These are phyloP conservation scores for Pelargonium myrrhifolium DNA, from an alignment of 441 rosid species.

Conservation along the genomic window DNA sequence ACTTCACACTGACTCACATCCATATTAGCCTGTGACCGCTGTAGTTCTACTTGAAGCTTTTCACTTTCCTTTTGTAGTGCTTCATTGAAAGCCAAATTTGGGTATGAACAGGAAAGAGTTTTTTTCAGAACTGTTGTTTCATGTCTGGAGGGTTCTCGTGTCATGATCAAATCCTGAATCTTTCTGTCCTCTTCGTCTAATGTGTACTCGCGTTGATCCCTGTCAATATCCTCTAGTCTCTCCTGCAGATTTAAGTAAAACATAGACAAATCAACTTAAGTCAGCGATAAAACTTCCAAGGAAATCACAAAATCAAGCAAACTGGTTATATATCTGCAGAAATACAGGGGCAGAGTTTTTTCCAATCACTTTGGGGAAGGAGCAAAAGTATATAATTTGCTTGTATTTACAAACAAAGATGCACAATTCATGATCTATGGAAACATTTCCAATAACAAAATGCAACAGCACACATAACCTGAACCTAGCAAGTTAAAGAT, in stretches of 20 bases:
- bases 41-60: slow-evolving; percentile 69
- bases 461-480: background rate
- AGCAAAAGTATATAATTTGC: background rate
- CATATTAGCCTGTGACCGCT: slow-evolving; percentile 56
- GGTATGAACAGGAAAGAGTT: slow-evolving; percentile 76
- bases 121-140: slow-evolving; percentile 57
- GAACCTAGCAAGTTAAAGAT: background rate
- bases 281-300: background rate
- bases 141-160: slow-evolving; percentile 54
- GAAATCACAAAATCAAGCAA: slow-evolving; percentile 5
- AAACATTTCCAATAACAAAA: background rate
- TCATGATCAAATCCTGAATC: slow-evolving; percentile 69
- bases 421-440: background rate
- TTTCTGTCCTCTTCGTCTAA: slow-evolving; percentile 79
- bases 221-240: slow-evolving; percentile 70
- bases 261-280: slow-evolving; percentile 12
- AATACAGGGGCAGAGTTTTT: background rate
- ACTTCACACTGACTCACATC: slow-evolving; percentile 69
- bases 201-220: slow-evolving; percentile 81
- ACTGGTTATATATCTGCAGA: background rate
- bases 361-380: background rate
- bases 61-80: slow-evolving; percentile 59
- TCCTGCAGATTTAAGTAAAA: slow-evolving; percentile 39
- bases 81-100: slow-evolving; percentile 65
- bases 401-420: slow-evolving; percentile 2